Percentiles rank a stretch among this genome's conserved stretches.
Conservation (phyloP, 2,329 filamentous ascomycete genomes). For the Exophiala sideris region DNA sequence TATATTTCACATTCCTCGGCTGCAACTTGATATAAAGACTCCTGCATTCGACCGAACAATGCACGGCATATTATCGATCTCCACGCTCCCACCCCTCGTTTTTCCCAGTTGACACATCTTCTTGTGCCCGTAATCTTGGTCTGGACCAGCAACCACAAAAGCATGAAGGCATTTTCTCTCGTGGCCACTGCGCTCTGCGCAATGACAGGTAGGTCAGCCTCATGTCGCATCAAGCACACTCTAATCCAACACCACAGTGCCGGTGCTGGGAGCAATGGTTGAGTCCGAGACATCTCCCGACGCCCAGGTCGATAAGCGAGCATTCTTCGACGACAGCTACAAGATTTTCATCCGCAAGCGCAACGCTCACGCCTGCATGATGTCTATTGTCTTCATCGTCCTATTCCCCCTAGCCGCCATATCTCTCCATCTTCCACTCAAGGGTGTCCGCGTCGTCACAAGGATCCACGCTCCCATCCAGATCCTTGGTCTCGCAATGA, state of each 20-base stretch:
- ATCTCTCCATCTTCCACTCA: constrained; percentile 35
- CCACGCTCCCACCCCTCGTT: no score
- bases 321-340: constrained; percentile 8
- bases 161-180: no score
- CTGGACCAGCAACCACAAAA: no score
- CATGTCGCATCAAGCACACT: background rate
- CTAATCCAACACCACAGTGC: background rate
- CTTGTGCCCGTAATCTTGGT: no score
- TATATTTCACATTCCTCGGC: no score
- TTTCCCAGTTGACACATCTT: no score
- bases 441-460: constrained; percentile 36
- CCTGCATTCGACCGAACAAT: no score
- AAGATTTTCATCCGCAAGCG: constrained; percentile 16
- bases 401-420: constrained; percentile 34
- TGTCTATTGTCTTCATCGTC: constrained; percentile 42
- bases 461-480: constrained; percentile 45
- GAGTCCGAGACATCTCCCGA: background rate
- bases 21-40: no score
- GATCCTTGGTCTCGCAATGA: constrained; percentile 45
- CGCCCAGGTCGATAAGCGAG: constrained; percentile 5
- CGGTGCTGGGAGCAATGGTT: background rate
- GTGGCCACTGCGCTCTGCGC: no score
- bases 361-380: constrained; percentile 38
- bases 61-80: no score
- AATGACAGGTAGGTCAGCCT: no score